Conservation (phyloP, 768 basidiomycete genomes). For the Trametes gibbosa region DNA sequence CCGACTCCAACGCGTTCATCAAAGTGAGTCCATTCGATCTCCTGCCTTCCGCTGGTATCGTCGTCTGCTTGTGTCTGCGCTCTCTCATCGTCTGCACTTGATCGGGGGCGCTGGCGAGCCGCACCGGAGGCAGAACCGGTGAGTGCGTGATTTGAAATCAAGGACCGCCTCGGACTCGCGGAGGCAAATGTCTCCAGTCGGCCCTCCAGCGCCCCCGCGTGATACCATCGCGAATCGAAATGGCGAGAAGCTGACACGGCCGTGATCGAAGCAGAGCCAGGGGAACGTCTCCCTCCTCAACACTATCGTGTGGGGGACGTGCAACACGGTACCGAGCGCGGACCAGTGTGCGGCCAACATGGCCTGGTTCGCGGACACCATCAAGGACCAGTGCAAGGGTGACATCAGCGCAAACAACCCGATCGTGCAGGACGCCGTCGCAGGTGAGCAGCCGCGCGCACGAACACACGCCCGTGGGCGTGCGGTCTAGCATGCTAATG, state of each 20-base stretch:
- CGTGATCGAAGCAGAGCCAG: constrained; percentile 52
- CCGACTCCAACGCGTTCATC: constrained; percentile 52
- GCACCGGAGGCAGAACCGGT: neutral
- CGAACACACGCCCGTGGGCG: neutral
- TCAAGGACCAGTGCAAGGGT: constrained; percentile 49
- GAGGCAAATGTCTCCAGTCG: neutral
- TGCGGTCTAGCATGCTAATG: neutral
- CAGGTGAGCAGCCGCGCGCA: constrained; percentile 39
- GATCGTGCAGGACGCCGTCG: constrained; percentile 52
- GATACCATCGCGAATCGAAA: no score
- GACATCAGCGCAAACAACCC: constrained; percentile 55
- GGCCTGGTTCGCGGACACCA: constrained; percentile 52
- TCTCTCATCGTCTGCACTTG: neutral
- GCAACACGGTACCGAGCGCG: constrained; percentile 52
- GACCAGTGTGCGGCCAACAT: constrained; percentile 66
- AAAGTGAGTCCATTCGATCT: constrained; percentile 40
- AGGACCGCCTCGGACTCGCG: neutral
- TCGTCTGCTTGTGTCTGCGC: neutral
- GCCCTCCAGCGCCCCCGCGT: neutral
- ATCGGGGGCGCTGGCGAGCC: constrained; percentile 7
- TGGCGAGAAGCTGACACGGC: constrained; percentile 1
- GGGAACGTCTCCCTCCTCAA: constrained; percentile 61
- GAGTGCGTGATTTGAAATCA: neutral
- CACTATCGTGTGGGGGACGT: constrained; percentile 73
- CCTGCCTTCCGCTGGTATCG: neutral